Evolutionary conservation across 2,329 filamentous ascomycete genomes (phyloP).

Genomic region (Aureobasidium sp.): DNA sequence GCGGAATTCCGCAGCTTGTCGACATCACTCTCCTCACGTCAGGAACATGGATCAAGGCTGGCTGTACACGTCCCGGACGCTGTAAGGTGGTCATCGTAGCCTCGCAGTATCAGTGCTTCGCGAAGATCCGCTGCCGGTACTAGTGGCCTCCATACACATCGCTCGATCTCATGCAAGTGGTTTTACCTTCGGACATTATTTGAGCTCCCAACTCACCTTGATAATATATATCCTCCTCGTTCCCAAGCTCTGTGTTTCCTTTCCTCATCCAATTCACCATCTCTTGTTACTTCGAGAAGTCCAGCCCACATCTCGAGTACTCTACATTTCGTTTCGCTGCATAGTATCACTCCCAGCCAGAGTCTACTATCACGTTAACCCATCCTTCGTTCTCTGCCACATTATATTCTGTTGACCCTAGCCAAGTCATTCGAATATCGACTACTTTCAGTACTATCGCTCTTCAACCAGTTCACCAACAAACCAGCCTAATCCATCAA

Average conservation of each 20-base stretch:
- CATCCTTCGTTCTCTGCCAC: not conserved
- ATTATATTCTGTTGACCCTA: slow-evolving; percentile 1
- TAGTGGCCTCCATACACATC: slow-evolving; percentile 23
- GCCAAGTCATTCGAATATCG: slow-evolving; percentile 9
- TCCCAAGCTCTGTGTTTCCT: slow-evolving; percentile 12
- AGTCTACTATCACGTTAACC: slow-evolving; percentile 6
- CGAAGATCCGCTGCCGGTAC: slow-evolving; percentile 27
- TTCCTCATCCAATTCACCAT: slow-evolving; percentile 3
- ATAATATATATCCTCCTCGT: slow-evolving; percentile 30
- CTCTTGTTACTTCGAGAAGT: slow-evolving; percentile 14
- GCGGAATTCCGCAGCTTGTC: slow-evolving; percentile 26
- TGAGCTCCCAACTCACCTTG: slow-evolving; percentile 12
- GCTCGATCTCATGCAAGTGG: slow-evolving; percentile 26
- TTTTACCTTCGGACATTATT: slow-evolving; percentile 10
- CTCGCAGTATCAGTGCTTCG: slow-evolving; percentile 28
- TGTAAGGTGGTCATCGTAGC: slow-evolving; percentile 18
- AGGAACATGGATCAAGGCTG: slow-evolving; percentile 27
- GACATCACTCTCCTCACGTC: slow-evolving; percentile 32
- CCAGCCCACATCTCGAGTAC: slow-evolving; percentile 16
- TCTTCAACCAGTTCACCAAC: not conserved
- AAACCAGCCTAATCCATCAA: slow-evolving; percentile 13
- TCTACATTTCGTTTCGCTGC: slow-evolving; percentile 1
- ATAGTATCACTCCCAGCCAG: slow-evolving; percentile 15
- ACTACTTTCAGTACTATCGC: slow-evolving; percentile 14
- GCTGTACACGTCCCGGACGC: slow-evolving; percentile 32